Evolutionary conservation across 176 grass and related monocot species (phyloP).

Genomic region (Paspalum notatum): DNA sequence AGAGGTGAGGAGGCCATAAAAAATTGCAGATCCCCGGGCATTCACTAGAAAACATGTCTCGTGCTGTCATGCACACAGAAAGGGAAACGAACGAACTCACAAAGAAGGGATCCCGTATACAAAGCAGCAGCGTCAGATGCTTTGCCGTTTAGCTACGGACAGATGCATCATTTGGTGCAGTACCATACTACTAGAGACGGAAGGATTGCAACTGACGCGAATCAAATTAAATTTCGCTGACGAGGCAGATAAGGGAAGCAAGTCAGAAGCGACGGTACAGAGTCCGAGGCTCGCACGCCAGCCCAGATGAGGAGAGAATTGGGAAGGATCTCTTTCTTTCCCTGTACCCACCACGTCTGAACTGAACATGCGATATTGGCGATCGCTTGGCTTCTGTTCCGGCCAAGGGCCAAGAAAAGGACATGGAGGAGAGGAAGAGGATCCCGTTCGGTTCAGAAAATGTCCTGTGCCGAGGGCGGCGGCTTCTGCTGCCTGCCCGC

Average conservation of each 20-base stretch:
- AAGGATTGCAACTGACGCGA: no score
- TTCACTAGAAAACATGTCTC: not conserved
- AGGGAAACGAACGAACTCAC: not conserved
- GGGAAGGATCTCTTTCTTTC: no score
- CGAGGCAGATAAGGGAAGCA: no score
- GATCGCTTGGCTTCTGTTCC: not conserved
- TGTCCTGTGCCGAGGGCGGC: constrained; percentile 27
- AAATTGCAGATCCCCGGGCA: not conserved
- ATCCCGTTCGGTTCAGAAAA: not conserved
- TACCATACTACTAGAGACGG: no score
- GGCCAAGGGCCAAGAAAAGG: not conserved
- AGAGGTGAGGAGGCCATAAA: not conserved
- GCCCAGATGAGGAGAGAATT: no score
- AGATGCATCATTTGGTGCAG: no score
- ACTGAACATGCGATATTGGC: not conserved
- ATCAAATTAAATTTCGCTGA: no score
- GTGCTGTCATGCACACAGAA: no score
- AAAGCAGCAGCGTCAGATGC: not conserved
- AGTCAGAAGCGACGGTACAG: no score
- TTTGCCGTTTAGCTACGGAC: not conserved
- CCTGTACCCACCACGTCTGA: no score
- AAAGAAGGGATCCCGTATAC: not conserved
- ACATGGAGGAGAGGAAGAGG: not conserved
- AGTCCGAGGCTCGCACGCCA: no score
- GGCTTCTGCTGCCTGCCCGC: constrained; percentile 3